Percentiles rank a stretch among this genome's conserved stretches.
Evolutionary conservation across 225 moss, liverwort and hornwort species (phyloP).

Genomic region (Ulota crispa): DNA sequence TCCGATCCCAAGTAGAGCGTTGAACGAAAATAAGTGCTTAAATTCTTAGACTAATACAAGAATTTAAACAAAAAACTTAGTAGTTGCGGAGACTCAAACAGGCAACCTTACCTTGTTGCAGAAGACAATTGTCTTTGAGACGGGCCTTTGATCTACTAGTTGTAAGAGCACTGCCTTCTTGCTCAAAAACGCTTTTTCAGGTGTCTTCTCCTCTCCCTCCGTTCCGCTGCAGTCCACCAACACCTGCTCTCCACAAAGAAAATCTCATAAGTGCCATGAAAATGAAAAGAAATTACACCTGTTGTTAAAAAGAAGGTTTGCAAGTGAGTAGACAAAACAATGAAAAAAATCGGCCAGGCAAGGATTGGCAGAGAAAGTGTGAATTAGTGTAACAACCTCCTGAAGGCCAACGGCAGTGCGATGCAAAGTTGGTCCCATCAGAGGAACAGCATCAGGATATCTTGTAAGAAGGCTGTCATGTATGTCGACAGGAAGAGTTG

Average conservation of each 20-base stretch:
- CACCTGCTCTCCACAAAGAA: conserved; percentile 54
- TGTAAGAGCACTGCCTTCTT: conserved; percentile 82
- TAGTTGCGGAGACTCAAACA: neutral
- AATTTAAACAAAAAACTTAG: neutral
- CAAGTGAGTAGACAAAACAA: neutral
- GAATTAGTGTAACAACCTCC: conserved; percentile 56
- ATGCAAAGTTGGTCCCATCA: conserved; percentile 94
- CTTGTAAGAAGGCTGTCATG: conserved; percentile 84
- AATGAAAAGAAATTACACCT: neutral
- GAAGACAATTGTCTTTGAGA: conserved; percentile 88
- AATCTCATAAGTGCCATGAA: neutral
- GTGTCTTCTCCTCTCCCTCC: conserved; percentile 90
- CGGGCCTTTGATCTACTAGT: conserved; percentile 82
- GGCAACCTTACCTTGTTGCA: conserved; percentile 77
- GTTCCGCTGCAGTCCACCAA: conserved; percentile 92
- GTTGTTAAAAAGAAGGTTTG: neutral
- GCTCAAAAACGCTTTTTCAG: conserved; percentile 80
- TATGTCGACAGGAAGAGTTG: conserved; percentile 95
- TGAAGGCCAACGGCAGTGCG: conserved; percentile 87
- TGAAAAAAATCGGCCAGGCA: neutral
- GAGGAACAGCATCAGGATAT: conserved; percentile 87
- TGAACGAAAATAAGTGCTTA: neutral
- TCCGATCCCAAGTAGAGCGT: neutral
- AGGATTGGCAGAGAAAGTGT: neutral
- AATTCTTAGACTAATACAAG: neutral